These are phyloP conservation scores for Amanita muscaria DNA, from an alignment of 768 basidiomycete species.

Conservation along the genomic window DNA sequence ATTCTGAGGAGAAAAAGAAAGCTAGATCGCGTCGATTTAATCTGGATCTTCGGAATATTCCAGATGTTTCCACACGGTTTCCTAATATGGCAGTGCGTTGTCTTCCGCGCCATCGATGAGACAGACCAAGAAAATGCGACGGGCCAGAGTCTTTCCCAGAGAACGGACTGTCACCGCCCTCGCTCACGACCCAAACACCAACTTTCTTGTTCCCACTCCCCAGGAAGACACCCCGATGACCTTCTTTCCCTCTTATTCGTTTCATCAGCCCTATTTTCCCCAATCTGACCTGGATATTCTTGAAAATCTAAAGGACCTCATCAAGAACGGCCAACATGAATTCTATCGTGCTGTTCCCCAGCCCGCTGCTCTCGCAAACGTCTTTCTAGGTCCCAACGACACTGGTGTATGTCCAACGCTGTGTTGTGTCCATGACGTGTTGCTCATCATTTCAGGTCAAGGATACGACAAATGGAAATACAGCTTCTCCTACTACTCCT, in stretches of 20 bases:
- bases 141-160: too few species aligned
- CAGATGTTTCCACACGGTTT: background rate
- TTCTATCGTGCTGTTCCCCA: slow-evolving; percentile 59
- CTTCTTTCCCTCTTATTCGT: too few species aligned
- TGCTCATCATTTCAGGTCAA: too few species aligned
- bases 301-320: slow-evolving; percentile 64
- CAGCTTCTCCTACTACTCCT: too few species aligned
- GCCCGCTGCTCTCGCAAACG: slow-evolving; percentile 51
- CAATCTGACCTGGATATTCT: slow-evolving; percentile 65
- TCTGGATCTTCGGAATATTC: background rate
- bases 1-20: slow-evolving; percentile 28
- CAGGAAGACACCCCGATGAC: slow-evolving; percentile 41
- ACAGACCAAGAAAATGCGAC: slow-evolving; percentile 54
- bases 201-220: slow-evolving; percentile 54
- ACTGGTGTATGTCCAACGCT: slow-evolving; percentile 17
- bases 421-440: slow-evolving; percentile 19
- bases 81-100: background rate
- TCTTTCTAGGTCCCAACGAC: slow-evolving; percentile 44
- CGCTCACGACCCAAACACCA: too few species aligned
- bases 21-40: background rate
- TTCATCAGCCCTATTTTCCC: background rate
- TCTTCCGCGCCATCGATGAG: slow-evolving; percentile 38
- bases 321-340: slow-evolving; percentile 66
- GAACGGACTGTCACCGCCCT: too few species aligned
- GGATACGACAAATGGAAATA: too few species aligned